Conservation (phyloP, 2,329 filamentous ascomycete genomes). For the Talaromyces marneffei region DNA sequence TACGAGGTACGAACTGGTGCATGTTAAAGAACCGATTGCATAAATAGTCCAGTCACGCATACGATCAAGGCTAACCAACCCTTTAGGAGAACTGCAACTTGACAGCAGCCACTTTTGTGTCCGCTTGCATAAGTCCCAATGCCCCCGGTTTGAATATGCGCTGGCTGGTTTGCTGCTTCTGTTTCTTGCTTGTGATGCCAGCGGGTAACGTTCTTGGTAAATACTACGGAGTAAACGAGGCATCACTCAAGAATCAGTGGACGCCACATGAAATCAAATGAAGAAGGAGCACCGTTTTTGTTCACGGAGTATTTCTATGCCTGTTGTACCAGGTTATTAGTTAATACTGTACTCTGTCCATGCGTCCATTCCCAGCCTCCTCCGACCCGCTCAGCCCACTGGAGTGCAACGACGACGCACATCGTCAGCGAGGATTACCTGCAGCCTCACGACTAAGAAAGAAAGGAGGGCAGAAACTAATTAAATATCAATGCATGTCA, state of each 20-base stretch:
- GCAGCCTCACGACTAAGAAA: background rate
- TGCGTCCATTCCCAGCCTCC: background rate
- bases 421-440: background rate
- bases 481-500: background rate
- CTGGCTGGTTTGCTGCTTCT: background rate
- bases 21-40: background rate
- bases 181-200: background rate
- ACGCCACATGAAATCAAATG: background rate
- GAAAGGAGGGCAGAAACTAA: background rate
- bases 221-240: background rate
- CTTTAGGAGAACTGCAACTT: background rate
- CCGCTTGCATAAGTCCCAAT: background rate
- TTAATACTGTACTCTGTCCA: background rate
- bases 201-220: too few relatives aligned
- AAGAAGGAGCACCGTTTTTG: background rate
- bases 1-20: background rate
- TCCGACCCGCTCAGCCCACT: background rate
- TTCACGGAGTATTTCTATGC: background rate
- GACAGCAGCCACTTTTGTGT: background rate
- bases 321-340: background rate
- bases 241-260: background rate
- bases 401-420: background rate
- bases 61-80: background rate
- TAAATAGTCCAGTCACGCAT: background rate
- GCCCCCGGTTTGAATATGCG: background rate